Conservation (phyloP, 2,329 filamentous ascomycete genomes). For the Tolypocladium sp. region DNA sequence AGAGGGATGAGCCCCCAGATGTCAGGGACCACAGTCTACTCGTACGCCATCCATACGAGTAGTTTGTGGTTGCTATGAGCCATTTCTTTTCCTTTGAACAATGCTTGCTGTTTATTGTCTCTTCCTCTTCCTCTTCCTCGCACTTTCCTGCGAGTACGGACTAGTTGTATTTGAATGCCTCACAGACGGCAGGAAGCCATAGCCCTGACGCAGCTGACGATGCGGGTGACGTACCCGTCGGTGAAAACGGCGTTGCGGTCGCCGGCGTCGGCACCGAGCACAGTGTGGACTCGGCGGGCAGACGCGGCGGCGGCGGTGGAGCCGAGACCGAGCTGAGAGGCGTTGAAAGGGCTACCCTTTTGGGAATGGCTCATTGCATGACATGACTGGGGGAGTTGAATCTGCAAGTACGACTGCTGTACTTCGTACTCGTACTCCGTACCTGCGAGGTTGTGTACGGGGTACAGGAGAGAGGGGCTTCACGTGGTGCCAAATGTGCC, state of each 20-base stretch:
- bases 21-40: no score
- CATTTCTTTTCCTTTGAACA: no score
- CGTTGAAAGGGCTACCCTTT: neutral
- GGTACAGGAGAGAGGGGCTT: neutral
- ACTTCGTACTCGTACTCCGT: neutral
- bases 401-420: neutral
- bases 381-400: neutral
- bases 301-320: neutral
- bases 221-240: neutral
- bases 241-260: neutral
- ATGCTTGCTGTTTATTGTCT: no score
- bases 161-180: neutral
- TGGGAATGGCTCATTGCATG: neutral
- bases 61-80: no score
- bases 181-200: neutral
- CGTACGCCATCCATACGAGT: no score
- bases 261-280: neutral
- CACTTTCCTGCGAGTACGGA: no score
- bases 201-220: neutral
- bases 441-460: neutral
- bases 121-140: neutral
- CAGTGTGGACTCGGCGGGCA: neutral
- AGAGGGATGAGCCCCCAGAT: neutral
- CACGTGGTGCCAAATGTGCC: neutral
- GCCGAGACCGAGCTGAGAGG: neutral